Conservation (phyloP, 306 rosid genomes). For the Luffa aegyptiaca region DNA sequence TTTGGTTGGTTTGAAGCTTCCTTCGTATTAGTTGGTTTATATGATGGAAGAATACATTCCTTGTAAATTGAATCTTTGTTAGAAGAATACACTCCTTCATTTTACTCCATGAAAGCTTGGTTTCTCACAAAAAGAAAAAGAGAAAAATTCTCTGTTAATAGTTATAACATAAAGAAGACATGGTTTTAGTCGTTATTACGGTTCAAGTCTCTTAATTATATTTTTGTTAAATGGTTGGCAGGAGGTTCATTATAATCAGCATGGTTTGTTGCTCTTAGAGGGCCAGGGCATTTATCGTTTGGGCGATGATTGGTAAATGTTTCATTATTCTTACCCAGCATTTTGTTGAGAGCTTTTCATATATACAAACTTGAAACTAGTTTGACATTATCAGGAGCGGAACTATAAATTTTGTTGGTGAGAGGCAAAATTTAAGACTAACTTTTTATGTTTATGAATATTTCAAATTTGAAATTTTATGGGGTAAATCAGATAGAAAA, state of each 20-base stretch:
- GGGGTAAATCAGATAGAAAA: neutral
- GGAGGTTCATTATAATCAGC: slow-evolving; percentile 98
- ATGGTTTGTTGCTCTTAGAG: slow-evolving; percentile 81
- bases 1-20: neutral
- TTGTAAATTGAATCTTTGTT: neutral
- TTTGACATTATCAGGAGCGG: neutral
- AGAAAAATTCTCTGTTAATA: neutral
- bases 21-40: neutral
- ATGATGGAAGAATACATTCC: neutral
- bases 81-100: neutral
- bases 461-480: no score
- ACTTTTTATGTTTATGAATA: no score
- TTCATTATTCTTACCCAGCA: neutral
- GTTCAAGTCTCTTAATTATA: neutral
- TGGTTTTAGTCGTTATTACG: neutral
- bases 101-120: neutral
- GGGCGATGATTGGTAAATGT: slow-evolving; percentile 79
- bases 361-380: neutral
- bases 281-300: slow-evolving; percentile 93
- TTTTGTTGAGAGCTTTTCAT: neutral
- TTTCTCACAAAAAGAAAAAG: no score
- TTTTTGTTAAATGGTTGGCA: slow-evolving; percentile 22
- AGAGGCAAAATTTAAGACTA: no score
- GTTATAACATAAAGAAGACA: neutral
- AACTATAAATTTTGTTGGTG: neutral